These are phyloP conservation scores for Lentinula detonsa DNA, from an alignment of 768 basidiomycete genomes.

Conservation along the genomic window DNA sequence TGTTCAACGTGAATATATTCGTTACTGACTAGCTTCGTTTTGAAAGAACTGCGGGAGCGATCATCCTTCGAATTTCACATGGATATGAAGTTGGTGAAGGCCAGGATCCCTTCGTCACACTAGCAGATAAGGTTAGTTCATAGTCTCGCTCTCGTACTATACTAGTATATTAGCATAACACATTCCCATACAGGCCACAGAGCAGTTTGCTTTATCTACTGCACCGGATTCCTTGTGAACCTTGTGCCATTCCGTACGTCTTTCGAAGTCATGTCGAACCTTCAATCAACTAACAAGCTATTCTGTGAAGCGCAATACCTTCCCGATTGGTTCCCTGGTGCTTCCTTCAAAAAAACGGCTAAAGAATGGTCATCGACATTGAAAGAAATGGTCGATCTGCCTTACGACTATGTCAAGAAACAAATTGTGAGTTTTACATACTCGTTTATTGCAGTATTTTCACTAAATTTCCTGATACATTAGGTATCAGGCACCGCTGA, in stretches of 20 bases:
- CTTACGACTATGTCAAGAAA: slow-evolving; percentile 36
- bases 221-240: slow-evolving; percentile 45
- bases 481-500: slow-evolving; percentile 15
- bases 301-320: slow-evolving; percentile 32
- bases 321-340: slow-evolving; percentile 57
- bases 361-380: slow-evolving; percentile 36
- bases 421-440: slow-evolving; percentile 30
- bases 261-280: neutral
- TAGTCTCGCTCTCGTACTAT: slow-evolving; percentile 22
- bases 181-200: neutral
- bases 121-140: slow-evolving; percentile 24
- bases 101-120: slow-evolving; percentile 31
- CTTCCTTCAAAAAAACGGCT: slow-evolving; percentile 43
- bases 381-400: slow-evolving; percentile 38
- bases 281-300: neutral
- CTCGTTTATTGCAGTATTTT: neutral
- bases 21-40: neutral
- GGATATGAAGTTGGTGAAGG: slow-evolving; percentile 34
- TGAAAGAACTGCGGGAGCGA: slow-evolving; percentile 35
- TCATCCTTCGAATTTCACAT: slow-evolving; percentile 38
- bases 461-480: neutral
- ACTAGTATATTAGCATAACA: too few relatives aligned
- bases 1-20: neutral
- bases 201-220: slow-evolving; percentile 12
- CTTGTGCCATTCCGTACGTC: slow-evolving; percentile 38